Evolutionary conservation across 1,284 basidiomycete species (phyloP), one percentile per base, ranked within the genome.

Genomic region (Rhodotorula sp.): DNA sequence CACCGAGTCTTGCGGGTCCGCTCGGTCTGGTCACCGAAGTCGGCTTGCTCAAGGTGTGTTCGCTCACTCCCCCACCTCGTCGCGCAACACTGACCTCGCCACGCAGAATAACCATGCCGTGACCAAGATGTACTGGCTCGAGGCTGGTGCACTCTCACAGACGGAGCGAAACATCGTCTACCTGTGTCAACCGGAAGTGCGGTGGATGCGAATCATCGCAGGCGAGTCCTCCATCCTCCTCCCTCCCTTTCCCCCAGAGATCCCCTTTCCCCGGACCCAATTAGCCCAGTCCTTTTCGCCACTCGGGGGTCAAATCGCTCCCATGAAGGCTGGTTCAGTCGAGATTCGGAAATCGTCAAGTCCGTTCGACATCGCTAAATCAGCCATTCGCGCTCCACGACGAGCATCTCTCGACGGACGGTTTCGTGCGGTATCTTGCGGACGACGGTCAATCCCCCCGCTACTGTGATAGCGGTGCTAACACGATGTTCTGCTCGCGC

Each of bases 111-210:
- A 97, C 79, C 94, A 98, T 86, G 94, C 93, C 7, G 94, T 99
- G 7, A 95, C 98, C 82, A 96, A 96, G 83, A 95, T 99, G 90
- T 97, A 96, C 81, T 99, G 96, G 96, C 87, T 99, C 34, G 96
- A 99, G 80, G 79, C 87, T 13, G 93, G 92, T 37, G 88, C 91
- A 16, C 81, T 96, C 64, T 69, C 79, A 54, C 87, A 87, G 53
- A 90, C 91, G 1, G 86, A 94, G 6, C 87, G 90, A 44, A 95
- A 94, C 74, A 87, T 99, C 70, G 87, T 99, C 28, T 99, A 96
- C 82, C 86, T 99, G 24, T 96, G 92, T 79, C 86, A 94, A 37
- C 93, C 96, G 3, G 86, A 87, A 76, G 89, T 94, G 70, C 88
- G 86, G 73, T 88, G 89, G 81, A 88, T 94, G 80, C 90, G 89